phyloP scores from a whole-genome alignment of 1,139 yeast genomes.

The Lodderomyces parapsilosis region DNA sequence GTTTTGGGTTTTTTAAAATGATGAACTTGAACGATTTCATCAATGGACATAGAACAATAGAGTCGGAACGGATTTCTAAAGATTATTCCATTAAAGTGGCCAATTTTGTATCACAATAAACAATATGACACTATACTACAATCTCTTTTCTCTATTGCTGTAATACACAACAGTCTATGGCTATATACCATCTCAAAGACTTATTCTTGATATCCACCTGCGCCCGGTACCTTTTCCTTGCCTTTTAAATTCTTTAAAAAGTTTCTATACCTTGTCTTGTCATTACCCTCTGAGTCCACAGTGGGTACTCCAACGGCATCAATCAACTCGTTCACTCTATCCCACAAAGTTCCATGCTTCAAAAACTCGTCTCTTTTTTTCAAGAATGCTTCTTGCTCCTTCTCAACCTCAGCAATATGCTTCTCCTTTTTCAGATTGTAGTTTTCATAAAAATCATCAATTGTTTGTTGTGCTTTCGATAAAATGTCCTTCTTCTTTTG shows the following conservation, averaged over 20 bases:
- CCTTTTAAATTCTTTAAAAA: conserved; percentile 64
- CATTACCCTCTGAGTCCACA: conserved; percentile 21
- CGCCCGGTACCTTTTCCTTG: conserved; percentile 72
- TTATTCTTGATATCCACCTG: conserved; percentile 29
- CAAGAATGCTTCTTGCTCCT: conserved; percentile 70
- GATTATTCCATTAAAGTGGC: conserved; percentile 21
- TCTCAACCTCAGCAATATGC: conserved; percentile 59
- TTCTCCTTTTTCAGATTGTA: conserved; percentile 85
- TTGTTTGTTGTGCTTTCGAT: conserved; percentile 77
- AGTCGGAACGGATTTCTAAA: conserved; percentile 18
- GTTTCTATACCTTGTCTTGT: conserved; percentile 71
- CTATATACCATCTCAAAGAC: not conserved
- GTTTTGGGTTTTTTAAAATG: conserved; percentile 38
- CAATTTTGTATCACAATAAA: conserved; percentile 19
- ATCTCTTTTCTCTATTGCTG: not conserved
- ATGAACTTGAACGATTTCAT: conserved; percentile 41
- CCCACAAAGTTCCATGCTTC: conserved; percentile 84
- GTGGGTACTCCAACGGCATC: conserved; percentile 44
- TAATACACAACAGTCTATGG: not conserved
- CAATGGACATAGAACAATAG: conserved; percentile 11
- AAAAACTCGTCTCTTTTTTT: conserved; percentile 79
- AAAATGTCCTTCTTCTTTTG: conserved; percentile 68
- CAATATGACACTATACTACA: not conserved
- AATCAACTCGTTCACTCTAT: conserved; percentile 60
- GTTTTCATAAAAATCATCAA: conserved; percentile 92